Percentiles rank a stretch among this genome's conserved stretches.
phyloP scores from a whole-genome alignment of 108 stramenopile genomes.

The Mayamaea pseudoterrestris region DNA sequence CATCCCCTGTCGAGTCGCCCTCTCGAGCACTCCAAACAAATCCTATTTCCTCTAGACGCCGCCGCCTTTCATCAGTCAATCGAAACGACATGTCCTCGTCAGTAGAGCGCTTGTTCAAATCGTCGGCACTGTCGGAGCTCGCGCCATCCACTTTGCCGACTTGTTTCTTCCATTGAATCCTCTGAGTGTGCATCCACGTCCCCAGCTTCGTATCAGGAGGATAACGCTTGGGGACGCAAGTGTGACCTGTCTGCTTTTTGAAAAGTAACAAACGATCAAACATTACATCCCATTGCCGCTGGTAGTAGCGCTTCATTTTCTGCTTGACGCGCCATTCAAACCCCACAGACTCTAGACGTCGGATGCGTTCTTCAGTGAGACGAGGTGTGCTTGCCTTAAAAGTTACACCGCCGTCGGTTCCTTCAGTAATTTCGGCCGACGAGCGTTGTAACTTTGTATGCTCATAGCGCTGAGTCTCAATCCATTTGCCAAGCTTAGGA shows the following conservation, averaged over 20 bases:
- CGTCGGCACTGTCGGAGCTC: slow-evolving; percentile 1
- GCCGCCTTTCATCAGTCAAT: slow-evolving; percentile 30
- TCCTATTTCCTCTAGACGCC: slow-evolving; percentile 29
- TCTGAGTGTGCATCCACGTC: slow-evolving; percentile 36
- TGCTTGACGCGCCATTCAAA: slow-evolving; percentile 59
- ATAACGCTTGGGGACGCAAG: slow-evolving; percentile 41
- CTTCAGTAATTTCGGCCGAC: not conserved
- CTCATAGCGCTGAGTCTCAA: slow-evolving; percentile 43
- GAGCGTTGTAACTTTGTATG: slow-evolving; percentile 29
- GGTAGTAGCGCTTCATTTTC: slow-evolving; percentile 29
- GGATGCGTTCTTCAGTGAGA: slow-evolving; percentile 41
- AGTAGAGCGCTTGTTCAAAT: not conserved
- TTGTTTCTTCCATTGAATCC: slow-evolving; percentile 39
- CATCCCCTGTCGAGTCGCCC: slow-evolving; percentile 8
- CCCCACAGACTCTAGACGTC: slow-evolving; percentile 44
- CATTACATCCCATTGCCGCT: slow-evolving; percentile 14
- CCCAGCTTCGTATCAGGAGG: slow-evolving; percentile 29
- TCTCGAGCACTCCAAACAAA: slow-evolving; percentile 44
- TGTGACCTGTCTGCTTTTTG: slow-evolving; percentile 21
- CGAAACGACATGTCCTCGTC: slow-evolving; percentile 17
- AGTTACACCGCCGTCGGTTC: not conserved
- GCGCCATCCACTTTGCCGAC: slow-evolving; percentile 13
- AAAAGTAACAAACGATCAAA: slow-evolving; percentile 26
- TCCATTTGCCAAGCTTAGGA: slow-evolving; percentile 41
- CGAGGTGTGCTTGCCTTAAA: slow-evolving; percentile 21